Percentiles rank a stretch among this genome's conserved stretches.
These are phyloP conservation scores for Lachancea cidri DNA, from an alignment of 805 yeast species.

Conservation along the genomic window DNA sequence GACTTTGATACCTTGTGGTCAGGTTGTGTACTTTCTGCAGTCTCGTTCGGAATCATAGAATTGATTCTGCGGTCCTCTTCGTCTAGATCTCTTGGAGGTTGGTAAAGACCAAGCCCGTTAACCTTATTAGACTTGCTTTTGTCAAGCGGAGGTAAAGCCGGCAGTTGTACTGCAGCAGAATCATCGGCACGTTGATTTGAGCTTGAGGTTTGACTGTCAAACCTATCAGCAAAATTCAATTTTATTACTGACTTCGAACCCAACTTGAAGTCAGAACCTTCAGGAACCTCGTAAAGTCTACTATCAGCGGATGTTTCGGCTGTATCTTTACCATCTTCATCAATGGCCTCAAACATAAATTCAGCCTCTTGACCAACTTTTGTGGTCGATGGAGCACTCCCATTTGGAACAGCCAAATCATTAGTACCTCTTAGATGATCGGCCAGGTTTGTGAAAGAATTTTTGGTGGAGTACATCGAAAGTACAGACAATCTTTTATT, in stretches of 20 bases:
- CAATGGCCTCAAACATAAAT: slow-evolving; percentile 26
- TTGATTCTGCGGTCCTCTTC: slow-evolving; percentile 7
- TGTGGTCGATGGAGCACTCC: slow-evolving; percentile 13
- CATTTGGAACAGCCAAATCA: slow-evolving; percentile 10
- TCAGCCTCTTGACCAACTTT: slow-evolving; percentile 24
- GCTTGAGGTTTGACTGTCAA: slow-evolving; percentile 13
- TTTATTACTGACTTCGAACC: slow-evolving; percentile 23
- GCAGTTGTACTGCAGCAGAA: slow-evolving; percentile 17
- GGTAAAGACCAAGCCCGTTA: slow-evolving; percentile 29
- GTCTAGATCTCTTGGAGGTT: slow-evolving; percentile 13
- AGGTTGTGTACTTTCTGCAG: neutral
- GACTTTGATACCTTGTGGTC: neutral
- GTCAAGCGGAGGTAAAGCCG: slow-evolving; percentile 29
- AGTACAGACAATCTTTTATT: slow-evolving; percentile 68
- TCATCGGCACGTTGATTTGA: slow-evolving; percentile 4
- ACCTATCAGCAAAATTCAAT: slow-evolving; percentile 38
- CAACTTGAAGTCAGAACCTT: slow-evolving; percentile 9
- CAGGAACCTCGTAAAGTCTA: slow-evolving; percentile 19
- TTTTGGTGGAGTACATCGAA: slow-evolving; percentile 64
- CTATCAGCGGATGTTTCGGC: slow-evolving; percentile 11
- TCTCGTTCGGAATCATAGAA: slow-evolving; percentile 23
- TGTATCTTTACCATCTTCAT: slow-evolving; percentile 24
- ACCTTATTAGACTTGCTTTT: slow-evolving; percentile 11
- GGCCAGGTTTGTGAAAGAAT: slow-evolving; percentile 56
- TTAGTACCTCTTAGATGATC: slow-evolving; percentile 33